phyloP scores from a whole-genome alignment of 164 flowering plant species.

The Umbilicus rupestris region DNA sequence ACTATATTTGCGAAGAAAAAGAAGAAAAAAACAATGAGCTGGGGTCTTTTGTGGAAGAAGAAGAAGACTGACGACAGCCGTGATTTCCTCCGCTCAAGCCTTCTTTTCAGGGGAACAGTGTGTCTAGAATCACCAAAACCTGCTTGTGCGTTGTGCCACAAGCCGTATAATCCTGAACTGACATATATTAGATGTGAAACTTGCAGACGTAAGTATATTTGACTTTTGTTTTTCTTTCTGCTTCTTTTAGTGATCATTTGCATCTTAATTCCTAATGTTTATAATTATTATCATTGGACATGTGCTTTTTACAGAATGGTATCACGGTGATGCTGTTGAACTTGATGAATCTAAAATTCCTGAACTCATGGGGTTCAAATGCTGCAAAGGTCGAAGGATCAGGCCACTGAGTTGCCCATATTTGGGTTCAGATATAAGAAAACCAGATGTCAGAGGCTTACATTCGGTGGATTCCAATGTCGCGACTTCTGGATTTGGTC shows the following conservation, averaged over 20 bases:
- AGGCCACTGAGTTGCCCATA: constrained; percentile 62
- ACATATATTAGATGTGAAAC: constrained; percentile 70
- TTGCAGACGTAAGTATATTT: constrained; percentile 55
- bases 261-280: background rate
- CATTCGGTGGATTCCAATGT: constrained; percentile 23
- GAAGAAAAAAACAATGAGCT: constrained; percentile 14
- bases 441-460: constrained; percentile 20
- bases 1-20: constrained; percentile 21
- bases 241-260: background rate
- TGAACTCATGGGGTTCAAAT: constrained; percentile 69
- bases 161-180: constrained; percentile 59
- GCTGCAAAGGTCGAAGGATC: constrained; percentile 81
- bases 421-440: constrained; percentile 17
- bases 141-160: constrained; percentile 47
- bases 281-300: constrained; percentile 7
- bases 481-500: constrained; percentile 15
- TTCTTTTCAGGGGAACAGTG: constrained; percentile 40
- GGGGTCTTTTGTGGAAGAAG: constrained; percentile 73
- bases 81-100: constrained; percentile 44
- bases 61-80: constrained; percentile 33
- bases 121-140: constrained; percentile 22
- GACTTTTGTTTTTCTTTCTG: background rate
- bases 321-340: constrained; percentile 82
- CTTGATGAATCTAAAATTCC: constrained; percentile 59
- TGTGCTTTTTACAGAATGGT: constrained; percentile 69